phyloP scores from a whole-genome alignment of 805 yeast genomes.

The Ogataea dorogensis region DNA sequence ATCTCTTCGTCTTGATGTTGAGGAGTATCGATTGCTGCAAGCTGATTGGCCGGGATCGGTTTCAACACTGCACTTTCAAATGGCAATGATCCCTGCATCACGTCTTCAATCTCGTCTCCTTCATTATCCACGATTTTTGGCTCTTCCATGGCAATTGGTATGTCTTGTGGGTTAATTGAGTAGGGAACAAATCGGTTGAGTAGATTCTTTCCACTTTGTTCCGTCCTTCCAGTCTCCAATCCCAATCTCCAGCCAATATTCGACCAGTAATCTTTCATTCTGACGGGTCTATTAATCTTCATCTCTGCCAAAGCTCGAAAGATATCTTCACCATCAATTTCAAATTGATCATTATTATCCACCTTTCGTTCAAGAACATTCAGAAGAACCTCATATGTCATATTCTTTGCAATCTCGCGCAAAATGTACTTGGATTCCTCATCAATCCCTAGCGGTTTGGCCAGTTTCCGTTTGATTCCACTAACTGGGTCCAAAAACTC shows the following conservation, averaged over 20 bases:
- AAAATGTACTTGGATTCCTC: slow-evolving; percentile 16
- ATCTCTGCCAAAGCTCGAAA: slow-evolving; percentile 7
- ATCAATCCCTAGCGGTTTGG: slow-evolving; percentile 11
- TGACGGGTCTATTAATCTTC: slow-evolving; percentile 10
- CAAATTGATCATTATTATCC: slow-evolving; percentile 3
- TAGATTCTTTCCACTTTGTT: slow-evolving; percentile 2
- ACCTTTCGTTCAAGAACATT: slow-evolving; percentile 14
- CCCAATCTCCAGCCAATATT: slow-evolving; percentile 17
- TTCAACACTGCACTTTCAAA: slow-evolving; percentile 14
- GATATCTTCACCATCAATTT: slow-evolving; percentile 13
- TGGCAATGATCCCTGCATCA: slow-evolving; percentile 17
- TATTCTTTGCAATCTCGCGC: slow-evolving; percentile 11
- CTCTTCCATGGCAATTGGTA: neutral
- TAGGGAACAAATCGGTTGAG: slow-evolving; percentile 4
- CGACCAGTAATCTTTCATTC: slow-evolving; percentile 21
- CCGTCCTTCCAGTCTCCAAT: slow-evolving; percentile 6
- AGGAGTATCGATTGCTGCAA: slow-evolving; percentile 1
- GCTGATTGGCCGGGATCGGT: slow-evolving; percentile 13
- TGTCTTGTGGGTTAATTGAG: slow-evolving; percentile 9
- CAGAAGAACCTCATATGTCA: slow-evolving; percentile 18
- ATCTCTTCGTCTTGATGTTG: slow-evolving; percentile 6
- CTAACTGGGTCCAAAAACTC: slow-evolving; percentile 8
- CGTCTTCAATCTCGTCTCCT: slow-evolving; percentile 12
- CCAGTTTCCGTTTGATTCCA: slow-evolving; percentile 10
- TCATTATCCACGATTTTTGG: slow-evolving; percentile 3